These are phyloP conservation scores for Inga laurina DNA, from an alignment of 306 rosid species.

Conservation along the genomic window DNA sequence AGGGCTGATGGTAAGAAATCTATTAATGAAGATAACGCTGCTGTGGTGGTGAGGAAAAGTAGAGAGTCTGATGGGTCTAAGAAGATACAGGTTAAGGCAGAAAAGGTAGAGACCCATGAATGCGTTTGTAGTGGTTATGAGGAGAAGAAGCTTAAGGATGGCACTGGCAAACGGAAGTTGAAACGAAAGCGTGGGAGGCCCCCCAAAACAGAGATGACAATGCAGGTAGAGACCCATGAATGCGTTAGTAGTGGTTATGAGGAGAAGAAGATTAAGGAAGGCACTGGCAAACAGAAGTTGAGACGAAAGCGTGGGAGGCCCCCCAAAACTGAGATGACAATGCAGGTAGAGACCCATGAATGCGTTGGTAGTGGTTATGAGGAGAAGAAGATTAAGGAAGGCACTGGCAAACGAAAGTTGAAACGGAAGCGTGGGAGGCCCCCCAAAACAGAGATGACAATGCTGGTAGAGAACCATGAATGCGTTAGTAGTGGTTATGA, in stretches of 20 bases:
- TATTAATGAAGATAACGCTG: constrained; percentile 36
- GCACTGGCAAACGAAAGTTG: constrained; percentile 22
- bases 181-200: constrained; percentile 34
- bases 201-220: constrained; percentile 31
- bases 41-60: constrained; percentile 25
- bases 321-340: constrained; percentile 31
- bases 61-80: constrained; percentile 27
- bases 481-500: constrained; percentile 19
- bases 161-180: constrained; percentile 24
- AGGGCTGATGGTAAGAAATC: constrained; percentile 30
- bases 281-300: constrained; percentile 21
- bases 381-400: constrained; percentile 28
- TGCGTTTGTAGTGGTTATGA: constrained; percentile 16
- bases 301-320: constrained; percentile 34
- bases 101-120: constrained; percentile 10
- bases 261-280: constrained; percentile 28
- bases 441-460: constrained; percentile 31
- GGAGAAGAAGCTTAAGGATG: constrained; percentile 26
- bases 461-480: constrained; percentile 26
- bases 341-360: constrained; percentile 26
- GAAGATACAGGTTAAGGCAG: constrained; percentile 36
- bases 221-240: constrained; percentile 26
- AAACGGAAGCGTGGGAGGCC: constrained; percentile 34
- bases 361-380: constrained; percentile 17
- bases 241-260: constrained; percentile 19